Evolutionary conservation across 371 early-diverging fungal species (phyloP), one percentile per base, ranked within the genome.

Genomic region (Chytridium lagenaria): DNA sequence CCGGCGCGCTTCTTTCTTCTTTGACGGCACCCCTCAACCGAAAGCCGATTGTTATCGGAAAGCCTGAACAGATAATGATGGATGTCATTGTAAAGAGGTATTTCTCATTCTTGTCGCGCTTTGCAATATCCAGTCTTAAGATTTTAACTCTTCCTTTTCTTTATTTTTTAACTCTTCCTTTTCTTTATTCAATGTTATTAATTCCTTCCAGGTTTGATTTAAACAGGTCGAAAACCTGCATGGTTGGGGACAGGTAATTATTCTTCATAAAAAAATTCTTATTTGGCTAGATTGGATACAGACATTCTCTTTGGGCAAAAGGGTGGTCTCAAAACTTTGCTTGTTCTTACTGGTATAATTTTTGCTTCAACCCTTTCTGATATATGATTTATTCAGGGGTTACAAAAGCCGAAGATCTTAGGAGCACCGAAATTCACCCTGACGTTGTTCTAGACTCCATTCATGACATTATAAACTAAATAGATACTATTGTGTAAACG

Each of bases 221-320:
- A 16, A 91, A 98, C 73, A 89, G 88, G 0, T 69, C 78, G 15
- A 85, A 92, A 69, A 95, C 96, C 0, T 93, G 93, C 81, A 98
- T 98, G 99, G 91, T 98, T 65, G 99, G 99, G 33, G 99, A 98
- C 80, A 90, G 95, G 75, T 81, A 70, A 61, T 59, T 22, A 30
- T 0, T 1, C 37, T 52, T 28, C 10, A 39, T 1, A 26, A n/a
- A 38, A 22, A 39, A 74, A 34, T 75, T 2, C 5, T 15, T 3
- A 22, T 55, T 55, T 49, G 37, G 44, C n/a, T 33, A 78, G 87
- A 65, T 81, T 98, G 57, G 92, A 97, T 80, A 98, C 98, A 3
- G 99, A 98, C 81, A 95, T 98, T 70, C 90, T 88, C 30, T 98
- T 98, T 86, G 99, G 99, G 30, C 87, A 89, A 39, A 77, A 88